Evolutionary conservation across 2,329 filamentous ascomycete species (phyloP), one percentile per base, ranked within the genome.

Genomic region (Monilinia polystroma): DNA sequence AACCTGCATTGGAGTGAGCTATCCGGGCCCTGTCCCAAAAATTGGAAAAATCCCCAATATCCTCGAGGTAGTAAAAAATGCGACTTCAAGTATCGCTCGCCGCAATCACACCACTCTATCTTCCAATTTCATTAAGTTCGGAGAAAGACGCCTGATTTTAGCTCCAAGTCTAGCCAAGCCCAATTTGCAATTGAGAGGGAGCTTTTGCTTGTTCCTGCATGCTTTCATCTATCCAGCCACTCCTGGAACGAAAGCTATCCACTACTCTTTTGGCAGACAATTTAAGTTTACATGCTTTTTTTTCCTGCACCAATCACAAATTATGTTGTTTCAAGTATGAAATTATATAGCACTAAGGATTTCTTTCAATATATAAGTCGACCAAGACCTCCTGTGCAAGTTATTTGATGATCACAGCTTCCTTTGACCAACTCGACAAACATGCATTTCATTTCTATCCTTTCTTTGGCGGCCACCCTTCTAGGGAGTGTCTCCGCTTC

Each of bases 381-480:
- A 12, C 38, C 12, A 11, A n/a, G 23, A 35, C 20, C 41, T 58
- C 45, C 20, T 16, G 35, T 58, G n/a, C 41, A 43, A 26, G 38
- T 58, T 10, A 23, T 43, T 18, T 20, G 14, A 11, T 32, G 29
- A 58, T 43, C 29, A 41, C 11, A 12, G 26, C 41, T 65, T 29
- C 26, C 23, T 47, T 23, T 35, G 7, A n/a, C 8, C 16, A 35
- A n/a, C 32, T 45, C 14, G n/a, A 38, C 16, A 11, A 59, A 41
- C 53, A 64, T 65, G 63, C 23, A 58, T 35, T 59, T 51, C n/a
- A 49, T 51, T 10, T 29, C 63, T 7, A 51, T 65, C 32, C 53
- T 65, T n/a, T 57, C 29, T 16, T 51, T 65, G 4, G 53, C 23
- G 43, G 63, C 53, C 43, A n/a, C 43, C 45, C 26, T 56, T 43